Evolutionary conservation across 2,329 filamentous ascomycete genomes (phyloP), one percentile per base, ranked within the genome.

Genomic region (Ceratocystis diversiconidia): DNA sequence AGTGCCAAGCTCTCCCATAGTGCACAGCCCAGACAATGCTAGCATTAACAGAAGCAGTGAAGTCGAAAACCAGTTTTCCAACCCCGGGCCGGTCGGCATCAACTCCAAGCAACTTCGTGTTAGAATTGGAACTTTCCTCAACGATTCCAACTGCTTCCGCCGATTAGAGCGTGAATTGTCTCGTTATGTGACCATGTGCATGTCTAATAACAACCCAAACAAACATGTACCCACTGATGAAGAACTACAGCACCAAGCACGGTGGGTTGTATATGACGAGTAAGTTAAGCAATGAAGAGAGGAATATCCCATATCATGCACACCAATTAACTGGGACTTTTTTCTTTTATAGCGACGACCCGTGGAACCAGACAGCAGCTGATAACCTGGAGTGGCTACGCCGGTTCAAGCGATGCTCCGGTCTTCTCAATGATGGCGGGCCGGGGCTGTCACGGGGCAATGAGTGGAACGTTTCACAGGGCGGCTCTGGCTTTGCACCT

Each of bases 371-470:
- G 69, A 86, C 83, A 0, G 81, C 82, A 0, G 83, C 83, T 36
- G 84, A 86, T 70, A 85, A 86, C 69, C 78, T 76, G 0, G 83
- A 86, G 72, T 86, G 84, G 84, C 76, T 86, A 12, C 76, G 79
- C 65, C 79, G 83, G 57, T 85, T 86, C 75, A 86, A 86, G 72
- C 78, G 82, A 10, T 78, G 82, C 61, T 77, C 75, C 0, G 82
- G 82, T 19, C 79, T 86, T 36, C 72, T 80, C 0, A 72, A 76
- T n/a, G 74, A 76, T 8, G 73, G 75, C 3, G 80, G 82, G 0
- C 82, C 82, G 0, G 82, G 81, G 0, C 3, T 59, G 7, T 32
- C 41, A 15, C 75, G 77, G 0, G 68, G 71, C 1, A 74, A 72
- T 28, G 68, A 75, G 0, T 84, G 82, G 82, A 76, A 76, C 59